These are phyloP conservation scores for Dryas drummondii DNA, from an alignment of 306 rosid species.

Conservation along the genomic window DNA sequence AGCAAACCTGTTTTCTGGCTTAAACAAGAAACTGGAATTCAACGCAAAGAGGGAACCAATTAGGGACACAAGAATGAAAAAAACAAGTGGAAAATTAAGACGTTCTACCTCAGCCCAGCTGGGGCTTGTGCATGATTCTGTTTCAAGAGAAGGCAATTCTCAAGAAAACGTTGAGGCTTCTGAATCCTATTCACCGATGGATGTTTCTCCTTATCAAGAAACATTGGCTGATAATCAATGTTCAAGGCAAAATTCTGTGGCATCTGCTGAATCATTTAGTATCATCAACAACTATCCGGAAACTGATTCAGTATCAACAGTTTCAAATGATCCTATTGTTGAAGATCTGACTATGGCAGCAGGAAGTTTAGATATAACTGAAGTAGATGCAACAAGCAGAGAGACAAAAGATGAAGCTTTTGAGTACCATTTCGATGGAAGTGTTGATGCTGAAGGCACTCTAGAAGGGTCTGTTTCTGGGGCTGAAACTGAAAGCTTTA, in stretches of 20 bases:
- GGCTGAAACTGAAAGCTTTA: slow-evolving; percentile 83
- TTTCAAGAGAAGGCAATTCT: slow-evolving; percentile 41
- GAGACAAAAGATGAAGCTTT: slow-evolving; percentile 35
- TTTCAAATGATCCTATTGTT: slow-evolving; percentile 46
- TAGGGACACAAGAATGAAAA: slow-evolving; percentile 49
- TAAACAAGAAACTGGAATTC: slow-evolving; percentile 43
- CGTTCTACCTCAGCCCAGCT: slow-evolving; percentile 39
- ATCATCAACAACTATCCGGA: slow-evolving; percentile 29
- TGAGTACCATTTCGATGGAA: slow-evolving; percentile 27
- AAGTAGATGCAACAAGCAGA: slow-evolving; percentile 25
- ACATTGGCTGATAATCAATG: slow-evolving; percentile 43
- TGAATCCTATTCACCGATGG: slow-evolving; percentile 83
- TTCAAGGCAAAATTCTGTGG: slow-evolving; percentile 59
- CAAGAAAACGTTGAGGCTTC: slow-evolving; percentile 45
- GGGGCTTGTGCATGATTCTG: slow-evolving; percentile 46
- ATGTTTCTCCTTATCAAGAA: slow-evolving; percentile 84
- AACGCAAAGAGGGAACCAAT: slow-evolving; percentile 48
- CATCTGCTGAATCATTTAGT: slow-evolving; percentile 54
- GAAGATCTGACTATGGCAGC: slow-evolving; percentile 65
- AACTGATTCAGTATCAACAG: slow-evolving; percentile 38
- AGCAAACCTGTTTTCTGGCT: slow-evolving; percentile 32
- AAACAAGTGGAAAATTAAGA: slow-evolving; percentile 49
- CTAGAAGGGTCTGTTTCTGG: slow-evolving; percentile 58
- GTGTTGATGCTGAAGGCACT: slow-evolving; percentile 39
- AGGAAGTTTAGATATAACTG: slow-evolving; percentile 45